Percentiles rank a stretch among this genome's conserved stretches.
Evolutionary conservation across 352 stramenopile genomes (phyloP).

Genomic region (Globisporangium camurandrum): DNA sequence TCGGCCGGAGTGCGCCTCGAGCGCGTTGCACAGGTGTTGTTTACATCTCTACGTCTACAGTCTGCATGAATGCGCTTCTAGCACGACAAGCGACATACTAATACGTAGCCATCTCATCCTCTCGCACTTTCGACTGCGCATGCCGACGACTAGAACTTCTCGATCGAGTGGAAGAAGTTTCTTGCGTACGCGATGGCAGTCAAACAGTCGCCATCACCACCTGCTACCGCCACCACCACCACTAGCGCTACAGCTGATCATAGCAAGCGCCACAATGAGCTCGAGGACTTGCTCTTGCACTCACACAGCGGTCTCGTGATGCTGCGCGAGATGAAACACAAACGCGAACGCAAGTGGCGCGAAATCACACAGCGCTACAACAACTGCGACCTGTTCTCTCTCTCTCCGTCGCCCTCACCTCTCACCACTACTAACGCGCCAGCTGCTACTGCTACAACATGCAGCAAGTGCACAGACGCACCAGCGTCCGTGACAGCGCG

Average conservation of each 20-base stretch:
- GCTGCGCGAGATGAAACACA: conserved; percentile 30
- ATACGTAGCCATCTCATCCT: background rate
- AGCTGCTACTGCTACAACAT: background rate
- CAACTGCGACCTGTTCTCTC: too few species aligned
- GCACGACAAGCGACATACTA: too few species aligned
- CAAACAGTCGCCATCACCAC: conserved; percentile 17
- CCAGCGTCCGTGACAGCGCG: background rate
- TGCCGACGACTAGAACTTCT: conserved; percentile 47
- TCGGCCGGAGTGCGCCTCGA: conserved; percentile 25
- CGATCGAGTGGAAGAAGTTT: conserved; percentile 52
- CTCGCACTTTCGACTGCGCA: conserved; percentile 3
- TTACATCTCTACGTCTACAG: background rate
- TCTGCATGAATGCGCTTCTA: background rate
- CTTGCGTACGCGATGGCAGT: conserved; percentile 40
- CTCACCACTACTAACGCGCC: too few species aligned
- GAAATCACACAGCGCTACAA: conserved; percentile 22
- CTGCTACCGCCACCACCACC: too few species aligned
- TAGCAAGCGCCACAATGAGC: conserved; percentile 7
- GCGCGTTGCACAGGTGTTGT: conserved; percentile 26
- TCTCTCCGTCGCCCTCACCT: too few species aligned
- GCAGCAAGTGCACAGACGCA: background rate
- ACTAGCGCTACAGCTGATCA: background rate
- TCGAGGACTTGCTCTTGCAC: conserved; percentile 43
- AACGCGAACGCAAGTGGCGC: conserved; percentile 29
- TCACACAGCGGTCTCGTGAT: conserved; percentile 44